These are phyloP conservation scores for Globisporangium rhizosaccharum DNA, from an alignment of 352 stramenopile species.

Conservation along the genomic window DNA sequence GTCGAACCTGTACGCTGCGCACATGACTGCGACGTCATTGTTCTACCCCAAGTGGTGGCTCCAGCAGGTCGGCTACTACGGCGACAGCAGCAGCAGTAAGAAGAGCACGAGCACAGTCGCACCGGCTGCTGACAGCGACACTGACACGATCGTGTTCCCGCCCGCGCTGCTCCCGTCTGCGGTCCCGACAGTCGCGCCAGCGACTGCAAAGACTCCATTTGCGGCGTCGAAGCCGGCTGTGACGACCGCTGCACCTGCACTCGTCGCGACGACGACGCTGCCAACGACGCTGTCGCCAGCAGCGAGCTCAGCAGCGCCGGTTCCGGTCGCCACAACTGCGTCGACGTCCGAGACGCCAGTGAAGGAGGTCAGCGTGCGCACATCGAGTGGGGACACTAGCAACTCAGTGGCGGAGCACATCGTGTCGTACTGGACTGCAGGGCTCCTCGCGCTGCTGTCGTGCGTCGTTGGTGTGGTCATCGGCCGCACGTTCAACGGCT, in stretches of 20 bases:
- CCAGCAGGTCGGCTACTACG: slow-evolving; percentile 70
- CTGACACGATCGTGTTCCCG: slow-evolving; percentile 6
- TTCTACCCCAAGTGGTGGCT: slow-evolving; percentile 88
- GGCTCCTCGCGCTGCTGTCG: slow-evolving; percentile 43
- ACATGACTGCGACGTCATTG: slow-evolving; percentile 44
- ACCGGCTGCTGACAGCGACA: neutral
- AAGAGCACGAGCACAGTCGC: slow-evolving; percentile 1
- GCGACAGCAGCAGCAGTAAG: slow-evolving; percentile 11
- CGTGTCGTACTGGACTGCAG: slow-evolving; percentile 49
- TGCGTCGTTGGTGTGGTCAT: slow-evolving; percentile 42
- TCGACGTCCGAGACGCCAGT: neutral
- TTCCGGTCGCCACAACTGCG: neutral
- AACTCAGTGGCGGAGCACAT: slow-evolving; percentile 11
- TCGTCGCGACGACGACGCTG: neutral
- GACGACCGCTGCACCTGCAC: slow-evolving; percentile 1
- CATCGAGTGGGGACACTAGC: slow-evolving; percentile 7
- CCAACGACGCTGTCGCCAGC: neutral
- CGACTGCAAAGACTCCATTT: slow-evolving; percentile 1
- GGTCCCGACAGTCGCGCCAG: slow-evolving; percentile 5
- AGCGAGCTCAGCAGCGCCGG: slow-evolving; percentile 1
- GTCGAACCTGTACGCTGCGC: slow-evolving; percentile 35
- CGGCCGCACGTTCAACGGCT: slow-evolving; percentile 46
- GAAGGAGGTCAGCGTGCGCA: slow-evolving; percentile 7
- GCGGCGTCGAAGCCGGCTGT: slow-evolving; percentile 1
- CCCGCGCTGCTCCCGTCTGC: neutral